A percentile compares a stretch with the other conserved stretches of the same genome.
phyloP scores from a whole-genome alignment of 1,139 yeast genomes.

The Pichia sp. region DNA sequence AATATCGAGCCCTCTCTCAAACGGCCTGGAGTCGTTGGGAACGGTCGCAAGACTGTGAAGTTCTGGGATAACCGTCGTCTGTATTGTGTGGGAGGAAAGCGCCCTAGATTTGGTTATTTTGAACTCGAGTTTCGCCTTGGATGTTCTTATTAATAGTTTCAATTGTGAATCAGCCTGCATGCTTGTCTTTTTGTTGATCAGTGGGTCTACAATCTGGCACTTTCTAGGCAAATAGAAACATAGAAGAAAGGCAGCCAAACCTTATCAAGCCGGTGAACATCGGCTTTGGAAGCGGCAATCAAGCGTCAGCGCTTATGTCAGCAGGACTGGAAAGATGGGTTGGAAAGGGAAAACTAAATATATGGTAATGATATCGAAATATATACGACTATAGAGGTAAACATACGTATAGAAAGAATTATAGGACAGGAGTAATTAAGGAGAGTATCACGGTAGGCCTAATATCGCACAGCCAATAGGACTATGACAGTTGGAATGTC shows the following conservation, averaged over 20 bases:
- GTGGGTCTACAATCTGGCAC: not conserved
- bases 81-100: slow-evolving; percentile 13
- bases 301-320: too few species aligned
- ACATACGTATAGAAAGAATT: not conserved
- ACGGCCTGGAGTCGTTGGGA: slow-evolving; percentile 12
- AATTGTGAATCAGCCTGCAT: slow-evolving; percentile 8
- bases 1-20: slow-evolving; percentile 18
- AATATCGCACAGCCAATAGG: slow-evolving; percentile 9
- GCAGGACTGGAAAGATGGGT: not conserved
- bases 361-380: not conserved
- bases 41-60: slow-evolving; percentile 4
- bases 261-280: not conserved
- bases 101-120: slow-evolving; percentile 13
- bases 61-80: slow-evolving; percentile 11
- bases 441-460: slow-evolving; percentile 4
- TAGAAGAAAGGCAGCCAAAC: not conserved
- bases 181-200: not conserved
- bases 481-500: not conserved
- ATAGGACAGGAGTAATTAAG: not conserved
- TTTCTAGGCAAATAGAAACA: not conserved
- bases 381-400: not conserved
- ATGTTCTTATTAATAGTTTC: slow-evolving; percentile 12
- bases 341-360: not conserved
- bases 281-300: too few species aligned
- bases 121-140: slow-evolving; percentile 13